These are phyloP conservation scores for Pelargonium australe DNA, from an alignment of 441 rosid genomes.

Conservation along the genomic window DNA sequence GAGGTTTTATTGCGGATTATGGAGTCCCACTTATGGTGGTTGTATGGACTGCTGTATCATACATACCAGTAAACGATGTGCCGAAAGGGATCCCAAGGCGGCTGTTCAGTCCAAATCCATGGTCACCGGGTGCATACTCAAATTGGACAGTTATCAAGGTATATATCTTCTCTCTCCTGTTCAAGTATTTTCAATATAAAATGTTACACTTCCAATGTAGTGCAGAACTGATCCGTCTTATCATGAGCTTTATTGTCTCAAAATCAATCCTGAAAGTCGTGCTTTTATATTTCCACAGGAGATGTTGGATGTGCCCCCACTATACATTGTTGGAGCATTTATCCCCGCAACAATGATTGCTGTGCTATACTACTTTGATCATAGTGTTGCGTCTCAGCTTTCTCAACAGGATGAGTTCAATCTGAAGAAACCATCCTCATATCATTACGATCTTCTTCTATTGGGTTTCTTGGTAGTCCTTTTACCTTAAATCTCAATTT, in stretches of 20 bases:
- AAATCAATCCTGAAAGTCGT: constrained; percentile 18
- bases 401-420: constrained; percentile 76
- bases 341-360: constrained; percentile 87
- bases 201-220: constrained; percentile 10
- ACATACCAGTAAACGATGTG: constrained; percentile 57
- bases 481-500: constrained; percentile 10
- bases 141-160: constrained; percentile 82
- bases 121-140: constrained; percentile 74
- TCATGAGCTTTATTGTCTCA: constrained; percentile 15
- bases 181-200: constrained; percentile 13
- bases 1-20: constrained; percentile 69
- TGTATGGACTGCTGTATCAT: constrained; percentile 64
- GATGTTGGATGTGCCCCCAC: constrained; percentile 61
- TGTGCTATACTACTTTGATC: constrained; percentile 76
- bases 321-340: constrained; percentile 68
- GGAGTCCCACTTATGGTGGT: constrained; percentile 78
- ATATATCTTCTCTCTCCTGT: constrained; percentile 5
- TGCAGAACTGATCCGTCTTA: constrained; percentile 9
- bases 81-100: constrained; percentile 75
- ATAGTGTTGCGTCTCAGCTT: constrained; percentile 78
- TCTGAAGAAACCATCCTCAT: constrained; percentile 72
- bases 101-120: constrained; percentile 76
- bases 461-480: constrained; percentile 54
- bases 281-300: constrained; percentile 37
- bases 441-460: constrained; percentile 72